Conservation (phyloP, 192 early-diverging fungal species). For the Thamnidium elegans region DNA sequence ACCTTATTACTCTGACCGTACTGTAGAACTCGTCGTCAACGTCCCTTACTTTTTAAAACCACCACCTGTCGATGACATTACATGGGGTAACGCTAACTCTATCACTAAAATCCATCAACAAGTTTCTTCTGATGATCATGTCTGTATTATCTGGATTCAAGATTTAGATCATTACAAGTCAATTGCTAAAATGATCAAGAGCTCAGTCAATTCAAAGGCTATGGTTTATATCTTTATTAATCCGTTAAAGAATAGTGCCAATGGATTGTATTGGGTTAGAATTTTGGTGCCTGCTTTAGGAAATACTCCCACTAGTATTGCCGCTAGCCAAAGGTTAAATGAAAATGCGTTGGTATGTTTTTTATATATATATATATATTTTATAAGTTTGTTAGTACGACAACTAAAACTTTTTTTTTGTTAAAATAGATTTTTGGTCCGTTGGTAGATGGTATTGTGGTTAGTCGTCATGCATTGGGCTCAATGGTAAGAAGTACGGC, state of each 20-base stretch:
- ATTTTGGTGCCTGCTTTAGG: conserved; percentile 46
- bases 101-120: conserved; percentile 39
- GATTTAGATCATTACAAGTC: conserved; percentile 44
- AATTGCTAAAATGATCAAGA: conserved; percentile 46
- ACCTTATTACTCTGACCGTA: conserved; percentile 69
- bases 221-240: conserved; percentile 68
- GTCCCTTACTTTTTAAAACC: conserved; percentile 58
- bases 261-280: conserved; percentile 67
- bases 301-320: conserved; percentile 12
- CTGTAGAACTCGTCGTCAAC: conserved; percentile 68
- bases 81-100: conserved; percentile 1
- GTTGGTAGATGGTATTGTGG: conserved; percentile 68
- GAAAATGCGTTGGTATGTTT: conserved; percentile 52
- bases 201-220: conserved; percentile 11
- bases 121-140: conserved; percentile 59
- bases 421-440: conserved; percentile 58
- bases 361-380: background rate
- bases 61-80: conserved; percentile 14
- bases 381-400: background rate
- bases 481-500: conserved; percentile 68
- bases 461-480: conserved; percentile 65
- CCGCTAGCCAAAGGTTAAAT: conserved; percentile 31
- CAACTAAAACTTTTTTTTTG: background rate
- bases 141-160: conserved; percentile 73
- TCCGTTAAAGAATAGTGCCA: conserved; percentile 54